Evolutionary conservation across 108 stramenopile genomes (phyloP), one percentile per base, ranked within the genome.

Genomic region (Mediolabrus comicus): DNA sequence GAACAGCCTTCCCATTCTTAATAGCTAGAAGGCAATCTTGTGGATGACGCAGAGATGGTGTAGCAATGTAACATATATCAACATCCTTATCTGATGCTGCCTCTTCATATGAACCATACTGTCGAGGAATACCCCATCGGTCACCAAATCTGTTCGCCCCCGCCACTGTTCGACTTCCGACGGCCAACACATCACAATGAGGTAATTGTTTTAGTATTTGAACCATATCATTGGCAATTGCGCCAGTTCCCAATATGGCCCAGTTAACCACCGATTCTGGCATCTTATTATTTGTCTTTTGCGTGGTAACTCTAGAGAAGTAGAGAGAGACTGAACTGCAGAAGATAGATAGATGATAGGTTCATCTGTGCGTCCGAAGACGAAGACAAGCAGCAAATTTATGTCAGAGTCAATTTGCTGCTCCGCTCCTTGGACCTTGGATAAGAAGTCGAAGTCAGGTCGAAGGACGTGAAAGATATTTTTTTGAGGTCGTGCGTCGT

Each of bases 221-320:
- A 26, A 73, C 71, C 79, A 83, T 80, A 67, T 83, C 82, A 56
- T 61, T 75, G 55, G 82, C 82, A 43, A 83, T 83, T 53, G 41
- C 34, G 31, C 82, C 82, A 53, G 78, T 75, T 69, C 82, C 82
- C 7, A 80, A 39, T 41, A 83, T 80, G 65, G 74, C 79, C 82
- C 82, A 83, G 30, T 63, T 31, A 10, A 80, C 66, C n/a, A 26
- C 69, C 19, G 46, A 49, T n/a, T n/a, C n/a, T n/a, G n/a, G n/a
- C n/a, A n/a, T n/a, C n/a, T n/a, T n/a, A n/a, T n/a, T n/a, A n/a
- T n/a, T n/a, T n/a, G n/a, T n/a, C n/a, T n/a, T n/a, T n/a, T n/a
- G n/a, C n/a, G n/a, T n/a, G n/a, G n/a, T n/a, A n/a, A n/a, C n/a
- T n/a, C n/a, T n/a, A n/a, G n/a, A n/a, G n/a, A n/a, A n/a, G n/a